Base-by-base conservation (phyloP, 495 filamentous ascomycete species). In the Penicillium atrosanguineum region DNA sequence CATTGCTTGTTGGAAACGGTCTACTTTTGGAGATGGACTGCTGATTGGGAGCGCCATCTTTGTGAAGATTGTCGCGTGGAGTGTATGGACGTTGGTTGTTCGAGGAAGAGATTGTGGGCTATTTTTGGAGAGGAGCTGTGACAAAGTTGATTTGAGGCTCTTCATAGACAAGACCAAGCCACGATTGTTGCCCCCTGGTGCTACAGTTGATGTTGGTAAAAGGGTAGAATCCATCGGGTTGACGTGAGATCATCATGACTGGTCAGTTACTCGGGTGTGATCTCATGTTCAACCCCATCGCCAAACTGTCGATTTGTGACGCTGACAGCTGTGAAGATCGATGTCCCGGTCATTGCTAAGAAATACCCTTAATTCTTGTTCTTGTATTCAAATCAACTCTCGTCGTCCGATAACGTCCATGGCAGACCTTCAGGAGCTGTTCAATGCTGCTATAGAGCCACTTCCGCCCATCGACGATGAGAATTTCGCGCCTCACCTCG, bases 401-500 rank as follows among this genome's bases (percentile, higher is more conserved):
- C 43, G 29, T 26, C 42, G 48, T 25, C 14, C 46, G 15, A 41
- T 56, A 20, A 52, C 44, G 21, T 37, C 44, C 12, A 72, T 72
- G 69, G 44, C 68, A 28, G 46, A 64, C 16, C 51, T 77, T 39
- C 65, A 71, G 42, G 55, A 67, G 15, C 55, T 72, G 15, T 62
- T 79, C 53, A 69, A 65, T 25, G 39, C 56, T n/a, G 67, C 73
- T 15, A 64, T 69, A n/a, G 57, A 67, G 25, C 72, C 71, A 7
- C 64, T 79, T 4, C 75, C 75, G 7, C 46, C 59, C 6, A 77
- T 79, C 40, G 19, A 57, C 9, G 60, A 71, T 55, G 54, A 68
- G 15, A 34, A 15, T 11, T 79, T 79, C 48, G 72, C 62, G 6
- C 55, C 68, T 7, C 53, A 65, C 52, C 80, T 81, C 41, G 77